Evolutionary conservation across 78 protist genomes (phyloP).

Genomic region (Polysphondylium violaceum): DNA sequence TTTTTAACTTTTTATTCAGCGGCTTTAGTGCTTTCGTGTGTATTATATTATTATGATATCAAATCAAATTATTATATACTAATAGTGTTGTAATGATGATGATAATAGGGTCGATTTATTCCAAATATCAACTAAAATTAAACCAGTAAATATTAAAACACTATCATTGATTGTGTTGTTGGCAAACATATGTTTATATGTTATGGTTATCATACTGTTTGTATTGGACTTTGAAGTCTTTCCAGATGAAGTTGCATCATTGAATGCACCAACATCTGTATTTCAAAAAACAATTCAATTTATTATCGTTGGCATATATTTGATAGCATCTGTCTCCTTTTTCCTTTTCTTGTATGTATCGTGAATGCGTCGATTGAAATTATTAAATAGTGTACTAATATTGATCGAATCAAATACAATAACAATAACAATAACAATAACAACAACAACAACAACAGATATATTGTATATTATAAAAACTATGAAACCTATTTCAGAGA

Average conservation of each 20-base stretch:
- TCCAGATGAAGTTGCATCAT: constrained; percentile 6
- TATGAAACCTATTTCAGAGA: constrained; percentile 18
- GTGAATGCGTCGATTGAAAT: too few species aligned
- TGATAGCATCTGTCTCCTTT: neutral
- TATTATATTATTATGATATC: neutral
- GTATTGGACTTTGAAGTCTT: constrained; percentile 7
- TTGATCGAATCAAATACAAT: too few species aligned
- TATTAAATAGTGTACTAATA: too few species aligned
- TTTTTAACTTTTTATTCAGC: constrained; percentile 8
- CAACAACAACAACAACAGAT: too few species aligned
- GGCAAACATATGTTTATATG: neutral
- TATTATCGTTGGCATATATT: constrained; percentile 1
- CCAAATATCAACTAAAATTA: neutral
- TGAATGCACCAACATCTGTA: constrained; percentile 14
- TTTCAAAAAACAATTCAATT: constrained; percentile 5
- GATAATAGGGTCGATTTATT: constrained; percentile 1
- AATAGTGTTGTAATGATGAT: neutral
- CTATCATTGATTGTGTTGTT: neutral
- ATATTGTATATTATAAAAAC: constrained; percentile 11
- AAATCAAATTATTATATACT: neutral
- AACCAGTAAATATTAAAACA: constrained; percentile 9
- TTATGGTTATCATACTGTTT: neutral
- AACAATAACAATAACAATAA: too few species aligned
- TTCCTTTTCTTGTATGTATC: constrained; percentile 21
- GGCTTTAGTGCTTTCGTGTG: constrained; percentile 13